Evolutionary conservation across 2,329 filamentous ascomycete species (phyloP), one percentile per base, ranked within the genome.

Genomic region (Arthrinium phaeospermum): DNA sequence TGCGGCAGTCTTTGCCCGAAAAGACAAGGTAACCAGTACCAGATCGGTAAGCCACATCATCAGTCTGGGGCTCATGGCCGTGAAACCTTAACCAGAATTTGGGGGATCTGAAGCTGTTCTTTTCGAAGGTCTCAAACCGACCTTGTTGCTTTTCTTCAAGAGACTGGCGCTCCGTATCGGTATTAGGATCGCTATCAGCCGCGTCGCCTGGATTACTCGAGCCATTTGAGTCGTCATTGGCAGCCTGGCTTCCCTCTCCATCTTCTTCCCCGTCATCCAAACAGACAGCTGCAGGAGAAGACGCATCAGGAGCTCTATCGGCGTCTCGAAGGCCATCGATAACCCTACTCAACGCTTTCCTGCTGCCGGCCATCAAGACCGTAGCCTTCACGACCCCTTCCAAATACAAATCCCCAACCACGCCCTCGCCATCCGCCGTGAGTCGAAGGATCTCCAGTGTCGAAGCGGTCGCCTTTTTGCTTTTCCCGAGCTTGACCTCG

Each of bases 61-160:
- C 67, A 7, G 67, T 41, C 10, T 67, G 69, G 7, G 46, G 57
- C 4, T 70, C 10, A 16, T 37, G 37, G 3, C 75, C 73, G 22
- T 75, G 74, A 74, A 75, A 78, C 67, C 72, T 71, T 5, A 76
- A 69, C 75, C 77, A 78, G 69, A 77, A 77, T 70, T 79, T 78
- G 61, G 77, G 75, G 45, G 75, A 73, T 8, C 75, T 73, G 72
- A 77, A 77, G 30, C 75, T 75, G 70, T 76, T 77, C 72, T 78
- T 76, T 34, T 76, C 75, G 53, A 76, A 78, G n/a, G 74, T 71
- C 14, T 72, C 70, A 45, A 71, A 73, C 10, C 76, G 74, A 19
- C 72, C 73, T 47, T 70, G 72, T 44, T 70, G 46, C 46, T 16
- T 14, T 41, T 68, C 67, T n/a, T n/a, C 67, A 13, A 13, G 44